Conservation (phyloP, 2,329 filamentous ascomycete genomes). For the Teratosphaeriaceae sp. region DNA sequence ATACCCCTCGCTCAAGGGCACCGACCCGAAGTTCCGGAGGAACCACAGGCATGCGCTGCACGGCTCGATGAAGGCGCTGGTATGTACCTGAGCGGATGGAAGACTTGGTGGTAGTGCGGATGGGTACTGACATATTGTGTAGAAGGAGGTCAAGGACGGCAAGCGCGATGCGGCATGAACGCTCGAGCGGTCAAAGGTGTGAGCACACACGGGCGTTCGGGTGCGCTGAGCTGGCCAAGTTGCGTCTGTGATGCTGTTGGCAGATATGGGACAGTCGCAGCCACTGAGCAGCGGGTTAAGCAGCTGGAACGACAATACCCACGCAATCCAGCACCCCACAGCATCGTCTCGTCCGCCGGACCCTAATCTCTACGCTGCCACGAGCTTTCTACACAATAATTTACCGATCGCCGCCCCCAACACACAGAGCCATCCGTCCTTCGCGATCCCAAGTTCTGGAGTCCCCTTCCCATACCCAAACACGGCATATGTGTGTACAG, state of each 20-base stretch:
- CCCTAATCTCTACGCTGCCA: too few species aligned
- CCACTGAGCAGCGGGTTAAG: too few species aligned
- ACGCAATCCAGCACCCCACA: neutral
- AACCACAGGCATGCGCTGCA: constrained; percentile 99
- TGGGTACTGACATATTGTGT: constrained; percentile 30
- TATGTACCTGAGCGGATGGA: constrained; percentile 44
- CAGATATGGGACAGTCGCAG: too few species aligned
- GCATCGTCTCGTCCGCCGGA: too few species aligned
- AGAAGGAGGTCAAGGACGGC: constrained; percentile 98
- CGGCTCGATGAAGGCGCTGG: constrained; percentile 96
- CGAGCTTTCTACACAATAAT: too few species aligned
- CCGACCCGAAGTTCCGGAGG: constrained; percentile 99
- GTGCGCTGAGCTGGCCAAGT: too few species aligned
- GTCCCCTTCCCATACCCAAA: constrained; percentile 1
- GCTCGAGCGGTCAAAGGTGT: too few species aligned
- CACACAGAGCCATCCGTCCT: neutral
- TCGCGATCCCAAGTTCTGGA: constrained; percentile 6
- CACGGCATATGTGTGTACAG: constrained; percentile 67
- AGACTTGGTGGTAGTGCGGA: neutral
- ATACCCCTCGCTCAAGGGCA: constrained; percentile 98
- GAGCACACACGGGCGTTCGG: too few species aligned
- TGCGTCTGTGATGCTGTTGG: too few species aligned
- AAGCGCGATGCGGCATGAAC: constrained; percentile 80
- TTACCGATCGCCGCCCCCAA: too few species aligned
- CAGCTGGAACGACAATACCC: too few species aligned